Evolutionary conservation across 768 basidiomycete species (phyloP), one percentile per base, ranked within the genome.

Genomic region (Termitomyces sp.): DNA sequence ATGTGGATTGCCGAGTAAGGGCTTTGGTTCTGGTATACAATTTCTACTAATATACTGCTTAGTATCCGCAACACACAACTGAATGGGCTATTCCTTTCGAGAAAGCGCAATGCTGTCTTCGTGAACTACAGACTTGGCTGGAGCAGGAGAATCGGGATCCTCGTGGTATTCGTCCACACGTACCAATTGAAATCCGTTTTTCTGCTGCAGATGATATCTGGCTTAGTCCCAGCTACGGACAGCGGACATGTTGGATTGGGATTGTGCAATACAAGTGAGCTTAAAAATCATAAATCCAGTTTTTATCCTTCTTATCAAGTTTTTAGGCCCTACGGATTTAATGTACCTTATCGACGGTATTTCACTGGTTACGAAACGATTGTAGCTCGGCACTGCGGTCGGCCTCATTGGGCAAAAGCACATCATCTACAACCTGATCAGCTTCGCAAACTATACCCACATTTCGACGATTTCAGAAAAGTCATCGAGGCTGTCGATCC

Each of bases 391-490:
- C 80, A 94, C 72, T 79, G 80, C 44, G 96, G 94, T 6, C 80
- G 91, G 48, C 94, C 96, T 9, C 96, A 98, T 75, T 98, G 96
- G 96, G 96, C 94, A 0, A 98, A 98, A 72, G 81, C 91, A 22
- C 96, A 98, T 69, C 73, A 74, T 24, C 78, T 95, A 38, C 76
- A 79, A 45, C 89, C 90, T 2, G 77, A 78, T 46, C 71, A 76
- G 33, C 80, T 97, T 54, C 81, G 82, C 53, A 67, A 65, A 54
- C 72, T 90, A 12, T 98, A 98, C 73, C 90, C 94, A 22, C 80
- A 76, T 59, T 97, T 94, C 71, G 82, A 85, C 63, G 85, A 88
- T 64, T 98, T 92, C 73, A 73, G 81, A 28, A 68, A 71, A 44
- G 82, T 95, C 49, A 72, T 94, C 45, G 70, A 83, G 44, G 68